These are phyloP conservation scores for Saccharomycopsis malanga DNA, from an alignment of 805 yeast species.

Conservation along the genomic window DNA sequence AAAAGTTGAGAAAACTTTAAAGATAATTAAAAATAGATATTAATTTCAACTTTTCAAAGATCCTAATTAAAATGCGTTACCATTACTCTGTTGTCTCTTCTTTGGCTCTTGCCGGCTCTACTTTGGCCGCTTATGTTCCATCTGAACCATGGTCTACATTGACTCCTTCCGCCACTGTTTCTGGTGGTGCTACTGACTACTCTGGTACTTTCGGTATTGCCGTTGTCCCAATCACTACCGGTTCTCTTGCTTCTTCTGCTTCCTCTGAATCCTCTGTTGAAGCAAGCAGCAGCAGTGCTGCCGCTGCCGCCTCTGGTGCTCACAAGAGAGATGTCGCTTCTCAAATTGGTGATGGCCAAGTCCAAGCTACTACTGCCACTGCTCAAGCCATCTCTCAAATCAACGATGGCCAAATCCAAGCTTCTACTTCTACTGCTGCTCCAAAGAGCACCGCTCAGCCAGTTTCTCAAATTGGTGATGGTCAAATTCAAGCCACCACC, in stretches of 20 bases:
- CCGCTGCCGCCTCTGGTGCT: no score
- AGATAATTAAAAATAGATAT: no score
- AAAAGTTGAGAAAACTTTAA: no score
- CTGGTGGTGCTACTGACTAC: slow-evolving; percentile 33
- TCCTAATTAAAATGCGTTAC: slow-evolving; percentile 1
- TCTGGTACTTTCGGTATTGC: slow-evolving; percentile 38
- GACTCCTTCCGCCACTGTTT: slow-evolving; percentile 35
- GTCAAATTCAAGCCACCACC: slow-evolving; percentile 30
- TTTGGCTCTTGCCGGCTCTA: slow-evolving; percentile 39
- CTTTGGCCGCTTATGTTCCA: slow-evolving; percentile 58
- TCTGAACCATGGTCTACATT: slow-evolving; percentile 34
- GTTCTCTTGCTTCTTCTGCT: slow-evolving; percentile 32
- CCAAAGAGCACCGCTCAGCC: slow-evolving; percentile 26
- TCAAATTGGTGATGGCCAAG: slow-evolving; percentile 43
- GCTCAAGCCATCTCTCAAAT: slow-evolving; percentile 35
- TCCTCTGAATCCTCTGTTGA: slow-evolving; percentile 28
- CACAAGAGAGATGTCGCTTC: no score
- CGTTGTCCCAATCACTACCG: slow-evolving; percentile 32
- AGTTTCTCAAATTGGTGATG: slow-evolving; percentile 27
- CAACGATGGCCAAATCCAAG: slow-evolving; percentile 47
- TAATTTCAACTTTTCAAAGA: no score
- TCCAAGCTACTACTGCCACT: slow-evolving; percentile 30
- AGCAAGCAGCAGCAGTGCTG: no score
- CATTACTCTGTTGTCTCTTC: slow-evolving; percentile 19
- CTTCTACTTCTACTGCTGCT: slow-evolving; percentile 25